Percentiles rank a stretch among this genome's conserved stretches.
These are phyloP conservation scores for Trichomonas vaginalis DNA, from an alignment of 208 protist species.

Conservation along the genomic window DNA sequence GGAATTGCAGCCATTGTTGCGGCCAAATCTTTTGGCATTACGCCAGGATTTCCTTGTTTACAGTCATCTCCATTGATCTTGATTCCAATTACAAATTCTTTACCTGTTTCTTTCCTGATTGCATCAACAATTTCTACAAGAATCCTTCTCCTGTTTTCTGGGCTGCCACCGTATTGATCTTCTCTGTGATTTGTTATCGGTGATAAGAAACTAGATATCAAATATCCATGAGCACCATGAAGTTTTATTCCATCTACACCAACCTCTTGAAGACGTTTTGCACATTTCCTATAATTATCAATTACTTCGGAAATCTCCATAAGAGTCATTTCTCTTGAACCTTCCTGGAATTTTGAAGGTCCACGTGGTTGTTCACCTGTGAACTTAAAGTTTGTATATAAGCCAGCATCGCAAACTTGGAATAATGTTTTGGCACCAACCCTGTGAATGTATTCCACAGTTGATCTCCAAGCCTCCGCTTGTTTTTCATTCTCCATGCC, in stretches of 20 bases:
- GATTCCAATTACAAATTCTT: neutral
- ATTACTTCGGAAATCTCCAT: neutral
- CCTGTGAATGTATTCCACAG: neutral
- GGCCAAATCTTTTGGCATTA: neutral
- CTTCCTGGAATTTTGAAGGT: neutral
- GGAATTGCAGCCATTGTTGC: too few species aligned
- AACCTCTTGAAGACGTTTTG: neutral
- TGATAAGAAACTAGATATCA: neutral
- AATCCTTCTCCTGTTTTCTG: neutral
- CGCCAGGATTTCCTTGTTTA: neutral
- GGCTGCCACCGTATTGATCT: neutral
- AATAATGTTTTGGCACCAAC: neutral
- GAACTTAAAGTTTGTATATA: neutral
- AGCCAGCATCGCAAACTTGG: neutral
- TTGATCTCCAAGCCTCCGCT: neutral
- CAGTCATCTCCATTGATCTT: neutral
- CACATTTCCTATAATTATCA: neutral
- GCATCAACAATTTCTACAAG: neutral
- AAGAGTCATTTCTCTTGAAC: neutral
- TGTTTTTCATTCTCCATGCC: neutral
- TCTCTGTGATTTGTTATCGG: neutral
- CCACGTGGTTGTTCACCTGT: neutral
- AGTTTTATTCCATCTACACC: neutral
- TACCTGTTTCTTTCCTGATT: neutral
- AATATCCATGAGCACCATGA: slow-evolving; percentile 8